Base-by-base conservation (phyloP, 73 alveolate genomes). In the Blepharisma japonicum region DNA sequence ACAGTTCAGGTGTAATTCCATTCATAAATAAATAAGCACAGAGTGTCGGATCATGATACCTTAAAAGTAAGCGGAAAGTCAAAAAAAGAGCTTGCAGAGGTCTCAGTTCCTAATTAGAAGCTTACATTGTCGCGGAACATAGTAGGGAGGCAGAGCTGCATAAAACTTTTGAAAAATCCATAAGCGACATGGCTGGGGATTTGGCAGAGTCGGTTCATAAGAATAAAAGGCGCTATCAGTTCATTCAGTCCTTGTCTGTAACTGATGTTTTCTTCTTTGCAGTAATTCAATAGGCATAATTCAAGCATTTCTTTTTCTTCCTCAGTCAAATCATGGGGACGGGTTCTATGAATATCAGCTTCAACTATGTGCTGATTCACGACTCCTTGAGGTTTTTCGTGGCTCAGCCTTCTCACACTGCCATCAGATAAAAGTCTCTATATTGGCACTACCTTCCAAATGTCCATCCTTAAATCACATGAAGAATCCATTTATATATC, bases 41-140 rank as follows among this genome's bases (percentile, higher is more conserved):
- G 14, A 61, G 46, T 1, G n/a, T 14, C 5, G 74, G 74, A 8
- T 61, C 74, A 48, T 61, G 74, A 5, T 61, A 61, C 11, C 74
- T 14, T 2, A 61, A 25, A 39, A 61, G 47, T 61, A 61, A 14
- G 18, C 74, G 74, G 47, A 61, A 61, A 9, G 23, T 39, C 11
- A 61, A 25, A 25, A 61, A 61, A 61, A 8, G 23, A 39, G 74
- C 74, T 61, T 61, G 74, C 14, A 61, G 46, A 20, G 74, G 74
- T 18, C 74, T n/a, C 18, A 61, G 23, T 8, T 14, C 46, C 74
- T 61, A 25, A n/a, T 14, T 61, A 61, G 11, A 32, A 8, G n/a
- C 74, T 8, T 61, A 61, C 74, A 14, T n/a, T n/a, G 74, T 61
- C 74, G 11, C 47, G 18, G 46, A 61, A 61, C 74, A 61, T 61